Conservation (phyloP, 768 basidiomycete genomes). For the Chiua virens region DNA sequence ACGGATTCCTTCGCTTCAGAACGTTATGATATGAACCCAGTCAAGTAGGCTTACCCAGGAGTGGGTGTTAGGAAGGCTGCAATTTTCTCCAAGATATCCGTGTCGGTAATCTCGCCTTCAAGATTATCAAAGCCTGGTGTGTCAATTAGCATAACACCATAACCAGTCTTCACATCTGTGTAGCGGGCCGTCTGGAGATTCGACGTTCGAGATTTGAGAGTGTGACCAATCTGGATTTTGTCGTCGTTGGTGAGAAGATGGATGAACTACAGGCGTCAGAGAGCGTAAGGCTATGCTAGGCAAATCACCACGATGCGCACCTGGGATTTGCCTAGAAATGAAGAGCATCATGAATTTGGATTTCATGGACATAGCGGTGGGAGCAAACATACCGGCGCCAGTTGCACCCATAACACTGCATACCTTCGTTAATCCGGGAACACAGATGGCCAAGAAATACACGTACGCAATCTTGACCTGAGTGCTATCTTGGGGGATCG, state of each 20-base stretch:
- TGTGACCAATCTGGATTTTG: constrained; percentile 3
- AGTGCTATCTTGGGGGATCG: too few relatives aligned
- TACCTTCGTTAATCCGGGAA: background rate
- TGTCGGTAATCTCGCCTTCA: constrained; percentile 10
- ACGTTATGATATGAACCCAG: background rate
- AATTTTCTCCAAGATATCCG: constrained; percentile 21
- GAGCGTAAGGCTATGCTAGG: background rate
- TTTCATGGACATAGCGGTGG: background rate
- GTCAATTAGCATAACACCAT: constrained; percentile 17
- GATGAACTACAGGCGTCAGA: constrained; percentile 1
- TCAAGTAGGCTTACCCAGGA: background rate
- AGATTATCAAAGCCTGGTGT: constrained; percentile 13
- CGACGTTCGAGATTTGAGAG: constrained; percentile 2
- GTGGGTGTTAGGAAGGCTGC: background rate
- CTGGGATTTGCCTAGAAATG: constrained; percentile 2
- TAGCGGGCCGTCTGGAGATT: background rate
- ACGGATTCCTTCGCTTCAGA: background rate
- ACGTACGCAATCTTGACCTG: background rate
- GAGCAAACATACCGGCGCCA: background rate
- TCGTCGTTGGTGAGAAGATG: constrained; percentile 3
- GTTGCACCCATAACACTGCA: constrained; percentile 1
- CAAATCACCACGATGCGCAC: background rate
- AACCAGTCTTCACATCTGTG: background rate
- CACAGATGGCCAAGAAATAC: background rate
- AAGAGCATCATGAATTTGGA: background rate